A percentile compares a stretch with the other conserved stretches of the same genome.
Evolutionary conservation across 1,139 yeast genomes (phyloP).

Genomic region (Saccharomyces hybrid): DNA sequence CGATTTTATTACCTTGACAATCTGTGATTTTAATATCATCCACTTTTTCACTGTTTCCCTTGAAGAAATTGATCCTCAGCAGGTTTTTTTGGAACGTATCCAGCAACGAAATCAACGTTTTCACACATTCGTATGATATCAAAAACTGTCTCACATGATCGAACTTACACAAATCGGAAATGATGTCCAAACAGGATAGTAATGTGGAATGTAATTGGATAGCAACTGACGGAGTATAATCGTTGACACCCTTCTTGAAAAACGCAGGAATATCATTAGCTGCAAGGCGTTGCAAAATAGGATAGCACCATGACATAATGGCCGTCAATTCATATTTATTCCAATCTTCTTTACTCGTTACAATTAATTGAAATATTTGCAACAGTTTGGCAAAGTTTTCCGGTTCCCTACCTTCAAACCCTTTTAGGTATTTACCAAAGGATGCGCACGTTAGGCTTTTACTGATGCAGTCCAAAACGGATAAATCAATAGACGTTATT

Average conservation of each 20-base stretch:
- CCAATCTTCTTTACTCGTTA: conserved; percentile 50
- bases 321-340: conserved; percentile 44
- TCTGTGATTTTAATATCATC: conserved; percentile 29
- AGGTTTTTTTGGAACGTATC: conserved; percentile 43
- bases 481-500: conserved; percentile 15
- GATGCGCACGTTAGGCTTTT: conserved; percentile 34
- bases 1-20: conserved; percentile 26
- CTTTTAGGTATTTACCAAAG: conserved; percentile 30
- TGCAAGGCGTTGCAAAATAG: conserved; percentile 32
- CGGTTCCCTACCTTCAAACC: conserved; percentile 16
- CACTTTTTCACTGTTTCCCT: conserved; percentile 25
- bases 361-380: conserved; percentile 36
- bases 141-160: conserved; percentile 48
- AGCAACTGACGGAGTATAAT: conserved; percentile 11
- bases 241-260: conserved; percentile 11
- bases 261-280: conserved; percentile 24
- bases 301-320: conserved; percentile 49
- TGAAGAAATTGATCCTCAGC: conserved; percentile 31
- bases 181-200: conserved; percentile 39
- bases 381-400: conserved; percentile 25
- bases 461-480: conserved; percentile 18
- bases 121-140: conserved; percentile 44
- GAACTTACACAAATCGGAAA: conserved; percentile 45
- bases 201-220: conserved; percentile 15
- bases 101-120: conserved; percentile 40